Conservation (phyloP, 2,329 filamentous ascomycete genomes). For the Mariannaea sp. region DNA sequence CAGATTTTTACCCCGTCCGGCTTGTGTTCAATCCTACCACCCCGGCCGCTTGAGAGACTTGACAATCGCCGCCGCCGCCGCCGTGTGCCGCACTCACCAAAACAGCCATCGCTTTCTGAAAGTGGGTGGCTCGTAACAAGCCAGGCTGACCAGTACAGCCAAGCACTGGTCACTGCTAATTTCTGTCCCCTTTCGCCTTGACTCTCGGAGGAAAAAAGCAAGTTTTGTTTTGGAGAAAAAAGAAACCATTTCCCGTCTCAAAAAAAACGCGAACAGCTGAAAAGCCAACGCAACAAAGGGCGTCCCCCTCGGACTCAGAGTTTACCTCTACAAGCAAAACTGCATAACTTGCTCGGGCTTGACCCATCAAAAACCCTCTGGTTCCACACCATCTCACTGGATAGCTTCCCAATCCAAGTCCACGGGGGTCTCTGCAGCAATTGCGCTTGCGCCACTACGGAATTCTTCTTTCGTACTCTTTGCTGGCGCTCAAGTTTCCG, state of each 20-base stretch:
- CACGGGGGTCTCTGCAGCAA: slow-evolving; percentile 27
- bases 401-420: slow-evolving; percentile 10
- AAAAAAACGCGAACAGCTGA: neutral
- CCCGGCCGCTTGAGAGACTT: slow-evolving; percentile 14
- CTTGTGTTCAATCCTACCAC: slow-evolving; percentile 7
- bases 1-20: slow-evolving; percentile 11
- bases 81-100: slow-evolving; percentile 1
- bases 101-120: neutral
- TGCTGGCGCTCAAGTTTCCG: slow-evolving; percentile 2
- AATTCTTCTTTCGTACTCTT: slow-evolving; percentile 29
- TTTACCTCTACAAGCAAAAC: slow-evolving; percentile 30
- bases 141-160: neutral
- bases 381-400: slow-evolving; percentile 31
- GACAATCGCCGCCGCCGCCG: slow-evolving; percentile 2
- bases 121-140: slow-evolving; percentile 4
- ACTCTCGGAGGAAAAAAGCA: neutral
- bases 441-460: slow-evolving; percentile 26
- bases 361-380: slow-evolving; percentile 36
- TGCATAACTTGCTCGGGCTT: slow-evolving; percentile 21
- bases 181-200: neutral
- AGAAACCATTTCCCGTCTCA: slow-evolving; percentile 12
- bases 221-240: slow-evolving; percentile 6
- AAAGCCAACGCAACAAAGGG: slow-evolving; percentile 14
- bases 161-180: neutral
- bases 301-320: slow-evolving; percentile 28